phyloP scores from a whole-genome alignment of 306 rosid genomes.

The Quercus wislizeni region DNA sequence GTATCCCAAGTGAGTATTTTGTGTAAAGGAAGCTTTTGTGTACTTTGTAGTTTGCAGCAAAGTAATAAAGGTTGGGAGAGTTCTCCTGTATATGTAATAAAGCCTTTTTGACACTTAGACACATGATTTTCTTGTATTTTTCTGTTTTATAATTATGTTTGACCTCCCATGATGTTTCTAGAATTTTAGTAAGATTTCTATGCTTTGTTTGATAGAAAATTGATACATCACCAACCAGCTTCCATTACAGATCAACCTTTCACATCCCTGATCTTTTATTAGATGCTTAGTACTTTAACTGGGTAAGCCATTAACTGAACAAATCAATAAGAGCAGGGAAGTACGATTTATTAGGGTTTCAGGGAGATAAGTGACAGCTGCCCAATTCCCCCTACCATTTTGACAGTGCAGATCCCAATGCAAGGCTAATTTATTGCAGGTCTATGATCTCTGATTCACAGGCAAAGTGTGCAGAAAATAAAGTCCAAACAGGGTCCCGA shows the following conservation, averaged over 20 bases:
- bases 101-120: too few species aligned
- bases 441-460: not conserved
- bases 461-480: constrained; percentile 12
- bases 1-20: too few species aligned
- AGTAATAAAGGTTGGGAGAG: too few species aligned
- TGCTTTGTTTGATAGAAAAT: constrained; percentile 5
- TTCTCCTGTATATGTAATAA: too few species aligned
- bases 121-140: not conserved
- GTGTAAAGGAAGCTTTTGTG: too few species aligned
- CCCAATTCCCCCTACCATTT: not conserved
- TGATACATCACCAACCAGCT: not conserved
- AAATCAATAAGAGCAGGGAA: not conserved
- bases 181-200: constrained; percentile 5
- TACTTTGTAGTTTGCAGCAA: too few species aligned
- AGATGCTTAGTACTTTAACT: not conserved
- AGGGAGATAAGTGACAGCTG: not conserved
- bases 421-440: constrained; percentile 15
- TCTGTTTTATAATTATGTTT: not conserved
- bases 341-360: not conserved
- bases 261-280: not conserved
- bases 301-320: not conserved
- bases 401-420: not conserved
- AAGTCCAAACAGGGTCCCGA: constrained; percentile 1
- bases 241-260: not conserved
- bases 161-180: not conserved